Evolutionary conservation across 1,284 basidiomycete species (phyloP).

Genomic region (Grifola frondosa): DNA sequence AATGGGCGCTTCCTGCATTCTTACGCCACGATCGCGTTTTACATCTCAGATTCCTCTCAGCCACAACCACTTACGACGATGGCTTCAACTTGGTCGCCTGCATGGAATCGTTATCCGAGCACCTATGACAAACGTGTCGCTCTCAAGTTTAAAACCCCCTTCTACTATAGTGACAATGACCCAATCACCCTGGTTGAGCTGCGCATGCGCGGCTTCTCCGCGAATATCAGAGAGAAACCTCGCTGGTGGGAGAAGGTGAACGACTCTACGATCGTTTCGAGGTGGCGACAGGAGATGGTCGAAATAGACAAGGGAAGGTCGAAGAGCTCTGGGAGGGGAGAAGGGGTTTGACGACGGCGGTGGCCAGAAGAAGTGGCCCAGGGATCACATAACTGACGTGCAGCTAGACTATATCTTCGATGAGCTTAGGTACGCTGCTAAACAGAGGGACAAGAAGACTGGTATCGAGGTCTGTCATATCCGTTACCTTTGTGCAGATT

Average conservation of each 20-base stretch:
- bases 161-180: not conserved
- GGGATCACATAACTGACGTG: constrained; percentile 2
- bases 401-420: constrained; percentile 42
- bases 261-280: constrained; percentile 8
- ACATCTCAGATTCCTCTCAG: too few species aligned
- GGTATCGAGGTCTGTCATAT: constrained; percentile 33
- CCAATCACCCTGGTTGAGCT: constrained; percentile 9
- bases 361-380: constrained; percentile 4
- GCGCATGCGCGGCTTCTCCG: constrained; percentile 13
- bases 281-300: constrained; percentile 17
- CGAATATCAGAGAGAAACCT: constrained; percentile 14
- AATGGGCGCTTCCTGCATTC: too few species aligned
- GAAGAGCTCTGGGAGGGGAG: constrained; percentile 5
- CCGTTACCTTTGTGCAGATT: too few species aligned
- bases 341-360: not conserved
- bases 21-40: too few species aligned
- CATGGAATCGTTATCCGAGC: too few species aligned
- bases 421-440: constrained; percentile 46
- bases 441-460: constrained; percentile 37
- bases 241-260: constrained; percentile 19
- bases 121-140: too few species aligned
- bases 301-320: constrained; percentile 3
- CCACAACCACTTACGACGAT: too few species aligned
- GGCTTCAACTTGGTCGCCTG: too few species aligned
- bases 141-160: too few species aligned